phyloP scores from a whole-genome alignment of 176 grass and related monocot genomes.

The Avena insularis region DNA sequence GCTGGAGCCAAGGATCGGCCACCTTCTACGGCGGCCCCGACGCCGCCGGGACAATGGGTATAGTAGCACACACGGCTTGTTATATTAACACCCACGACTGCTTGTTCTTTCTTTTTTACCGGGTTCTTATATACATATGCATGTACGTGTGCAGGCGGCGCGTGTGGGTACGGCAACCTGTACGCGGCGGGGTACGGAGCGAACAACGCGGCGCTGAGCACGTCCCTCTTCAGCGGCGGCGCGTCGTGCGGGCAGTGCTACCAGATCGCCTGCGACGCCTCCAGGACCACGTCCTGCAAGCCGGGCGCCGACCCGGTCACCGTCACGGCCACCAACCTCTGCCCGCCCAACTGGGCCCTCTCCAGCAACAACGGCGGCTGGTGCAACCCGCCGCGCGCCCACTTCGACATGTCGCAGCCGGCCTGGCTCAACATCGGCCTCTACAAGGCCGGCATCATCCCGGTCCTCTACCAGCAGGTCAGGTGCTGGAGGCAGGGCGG shows the following conservation, averaged over 20 bases:
- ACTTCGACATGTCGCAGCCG: constrained; percentile 74
- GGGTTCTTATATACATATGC: too few species aligned
- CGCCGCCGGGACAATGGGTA: constrained; percentile 40
- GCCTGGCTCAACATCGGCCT: constrained; percentile 43
- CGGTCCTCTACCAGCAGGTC: constrained; percentile 50
- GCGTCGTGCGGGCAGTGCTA: constrained; percentile 80
- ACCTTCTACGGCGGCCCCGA: constrained; percentile 41
- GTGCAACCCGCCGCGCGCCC: constrained; percentile 79
- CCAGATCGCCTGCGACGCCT: constrained; percentile 54
- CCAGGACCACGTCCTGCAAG: constrained; percentile 4
- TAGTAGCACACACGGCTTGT: background rate
- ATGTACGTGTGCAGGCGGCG: constrained; percentile 47
- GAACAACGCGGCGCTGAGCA: constrained; percentile 73
- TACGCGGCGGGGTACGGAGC: constrained; percentile 69
- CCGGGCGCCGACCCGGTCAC: constrained; percentile 33
- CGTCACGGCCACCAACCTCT: constrained; percentile 52
- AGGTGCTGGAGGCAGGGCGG: constrained; percentile 48
- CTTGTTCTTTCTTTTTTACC: too few species aligned
- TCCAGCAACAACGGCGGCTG: constrained; percentile 65
- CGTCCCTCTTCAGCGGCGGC: constrained; percentile 65
- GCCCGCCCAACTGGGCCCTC: constrained; percentile 49
- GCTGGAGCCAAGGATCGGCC: constrained; percentile 18
- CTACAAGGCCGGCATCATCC: constrained; percentile 44
- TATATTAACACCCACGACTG: too few species aligned
- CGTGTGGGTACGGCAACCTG: constrained; percentile 78